phyloP scores from a whole-genome alignment of 1,284 basidiomycete genomes.

The Cutaneotrichosporon mucoides region DNA sequence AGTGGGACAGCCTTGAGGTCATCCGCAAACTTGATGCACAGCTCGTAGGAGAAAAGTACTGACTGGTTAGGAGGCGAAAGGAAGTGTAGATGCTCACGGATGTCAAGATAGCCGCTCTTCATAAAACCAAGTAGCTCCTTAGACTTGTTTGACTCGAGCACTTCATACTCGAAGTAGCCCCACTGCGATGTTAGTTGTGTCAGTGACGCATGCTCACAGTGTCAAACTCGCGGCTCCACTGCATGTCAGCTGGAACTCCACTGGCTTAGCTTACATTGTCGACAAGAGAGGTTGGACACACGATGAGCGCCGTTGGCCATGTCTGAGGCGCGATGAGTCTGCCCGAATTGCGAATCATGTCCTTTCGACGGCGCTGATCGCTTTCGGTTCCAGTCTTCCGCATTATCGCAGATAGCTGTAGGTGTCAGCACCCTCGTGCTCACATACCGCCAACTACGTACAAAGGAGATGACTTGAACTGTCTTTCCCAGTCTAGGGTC shows the following conservation, averaged over 20 bases:
- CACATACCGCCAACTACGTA: too few relatives aligned
- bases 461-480: slow-evolving; percentile 43
- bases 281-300: slow-evolving; percentile 49
- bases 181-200: slow-evolving; percentile 24
- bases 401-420: slow-evolving; percentile 53
- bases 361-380: slow-evolving; percentile 41
- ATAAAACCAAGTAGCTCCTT: slow-evolving; percentile 19
- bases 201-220: slow-evolving; percentile 30
- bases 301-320: slow-evolving; percentile 46
- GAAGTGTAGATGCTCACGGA: slow-evolving; percentile 24
- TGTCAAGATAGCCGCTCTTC: slow-evolving; percentile 37
- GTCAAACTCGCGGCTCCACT: slow-evolving; percentile 52
- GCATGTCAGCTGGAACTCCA: slow-evolving; percentile 19
- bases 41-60: slow-evolving; percentile 42
- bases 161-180: slow-evolving; percentile 45
- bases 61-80: not conserved
- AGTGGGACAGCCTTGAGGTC: slow-evolving; percentile 34
- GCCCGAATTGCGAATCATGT: slow-evolving; percentile 16
- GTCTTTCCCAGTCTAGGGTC: slow-evolving; percentile 47
- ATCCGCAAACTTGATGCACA: slow-evolving; percentile 24
- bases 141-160: slow-evolving; percentile 23
- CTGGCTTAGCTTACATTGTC: slow-evolving; percentile 30
- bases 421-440: too few relatives aligned
- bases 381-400: slow-evolving; percentile 46
- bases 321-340: slow-evolving; percentile 24